Base-by-base conservation (phyloP, 208 protist genomes). In the Acanthamoeba triangularis region DNA sequence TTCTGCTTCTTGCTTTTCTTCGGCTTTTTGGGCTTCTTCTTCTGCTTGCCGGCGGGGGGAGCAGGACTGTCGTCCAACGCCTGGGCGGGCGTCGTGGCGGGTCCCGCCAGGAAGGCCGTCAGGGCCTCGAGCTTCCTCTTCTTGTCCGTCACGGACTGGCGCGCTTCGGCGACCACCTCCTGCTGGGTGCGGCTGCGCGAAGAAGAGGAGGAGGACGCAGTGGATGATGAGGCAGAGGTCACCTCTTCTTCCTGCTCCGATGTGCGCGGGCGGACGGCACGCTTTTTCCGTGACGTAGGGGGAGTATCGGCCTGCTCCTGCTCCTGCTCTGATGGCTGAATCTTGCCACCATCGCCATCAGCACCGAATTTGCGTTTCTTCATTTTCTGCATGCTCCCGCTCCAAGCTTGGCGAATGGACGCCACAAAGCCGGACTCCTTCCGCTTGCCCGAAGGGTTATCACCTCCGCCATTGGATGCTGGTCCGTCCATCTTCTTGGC, bases 81-180 rank as follows among this genome's bases (percentile, higher is more conserved):
- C 47, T 52, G 14, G 47, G 47, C 47, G 47, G 44, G 44, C 72
- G 72, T 44, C 16, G 33, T 33, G 35, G 37, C 11, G 33, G 37
- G 72, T 11, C 14, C 72, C 72, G 20, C 72, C 37, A 47, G 28
- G 35, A 80, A 18, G 37, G 37, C 37, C 72, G 72, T 80, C n/a
- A 80, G 72, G 11, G 35, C 72, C 72, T 35, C 72, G 72, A 80
- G 16, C 72, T 80, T 80, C 72, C 72, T 23, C 72, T 80, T 80
- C 37, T 80, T 80, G 72, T 80, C 41, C 14, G 14, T 10, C 72
- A 80, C 41, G 28, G 72, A 37, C 25, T 80, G 11, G 72, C 72
- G 72, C 14, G 72, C 72, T 23, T 80, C 41, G 11, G 72, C 72
- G 8, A 49, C 72, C 72, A 80, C 33, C 33, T 41, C 41, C 35